Base-by-base conservation (phyloP, 805 yeast genomes). In the Candida orba region DNA sequence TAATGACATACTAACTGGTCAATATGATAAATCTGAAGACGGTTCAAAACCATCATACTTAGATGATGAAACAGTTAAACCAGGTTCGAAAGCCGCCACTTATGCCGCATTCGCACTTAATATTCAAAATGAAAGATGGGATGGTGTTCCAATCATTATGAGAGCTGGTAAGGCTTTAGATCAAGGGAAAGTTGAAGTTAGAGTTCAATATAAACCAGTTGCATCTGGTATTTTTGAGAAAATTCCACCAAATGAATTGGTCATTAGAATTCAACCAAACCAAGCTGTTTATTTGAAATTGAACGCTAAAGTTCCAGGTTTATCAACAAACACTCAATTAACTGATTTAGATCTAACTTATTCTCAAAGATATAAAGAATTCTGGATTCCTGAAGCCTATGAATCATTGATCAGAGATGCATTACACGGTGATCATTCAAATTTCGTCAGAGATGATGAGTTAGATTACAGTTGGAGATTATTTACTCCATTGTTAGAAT, bases 81-180 rank as follows among this genome's bases (percentile, higher is more conserved):
- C 76, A 41, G 81, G 75, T 50, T 87, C 96, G 43, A 86, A 84
- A 64, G 84, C 95, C 61, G 88, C 89, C 44, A 93, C 99, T 4
- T 93, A 76, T 64, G 96, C 97, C 12, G 96, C 96, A 3, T 60
- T 93, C 46, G 76, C 81, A 20, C 60, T 91, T 49, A 70, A 80
- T 52, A 85, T 93, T 64, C 73, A 80, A 58, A 93, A 90, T 65
- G 98, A 93, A 67, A 80, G 97, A 62, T 93, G 99, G 99, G 93
- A 85, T 50, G 98, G 98, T 58, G 98, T 93, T 37, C 99, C 99
- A 43, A 79, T 93, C 60, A 82, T 93, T 42, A 72, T 93, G 72
- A 79, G 96, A 69, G 99, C 98, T 14, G 99, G 99, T 59, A 93
- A 93, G 69, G 96, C 98, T n/a, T 71, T 93, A 48, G 88, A 91